A percentile compares a stretch with the other conserved stretches of the same genome.
Evolutionary conservation across 2,329 filamentous ascomycete species (phyloP).

Genomic region (Fusarium sp.): DNA sequence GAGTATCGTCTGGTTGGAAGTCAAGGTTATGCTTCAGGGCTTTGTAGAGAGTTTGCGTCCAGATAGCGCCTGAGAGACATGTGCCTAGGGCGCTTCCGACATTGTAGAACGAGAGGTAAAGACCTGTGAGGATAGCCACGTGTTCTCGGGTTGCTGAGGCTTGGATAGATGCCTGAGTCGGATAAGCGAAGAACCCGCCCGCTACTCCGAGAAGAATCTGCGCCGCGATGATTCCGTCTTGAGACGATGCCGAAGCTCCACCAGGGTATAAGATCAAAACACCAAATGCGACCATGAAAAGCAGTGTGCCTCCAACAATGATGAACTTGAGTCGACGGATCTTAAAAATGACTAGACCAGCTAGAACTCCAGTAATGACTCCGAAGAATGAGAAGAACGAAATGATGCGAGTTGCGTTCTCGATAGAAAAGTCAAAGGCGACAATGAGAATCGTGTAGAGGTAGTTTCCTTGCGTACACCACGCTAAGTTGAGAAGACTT

Average conservation of each 20-base stretch:
- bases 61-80: slow-evolving; percentile 53
- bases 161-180: slow-evolving; percentile 53
- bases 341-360: slow-evolving; percentile 61
- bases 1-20: slow-evolving; percentile 47
- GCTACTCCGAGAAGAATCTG: slow-evolving; percentile 67
- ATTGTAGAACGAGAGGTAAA: slow-evolving; percentile 54
- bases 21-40: slow-evolving; percentile 45
- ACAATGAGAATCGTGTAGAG: slow-evolving; percentile 68
- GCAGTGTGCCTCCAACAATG: slow-evolving; percentile 63
- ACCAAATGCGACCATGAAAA: slow-evolving; percentile 66
- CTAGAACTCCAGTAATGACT: slow-evolving; percentile 62
- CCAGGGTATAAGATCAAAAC: slow-evolving; percentile 65
- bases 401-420: slow-evolving; percentile 63
- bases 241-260: slow-evolving; percentile 50
- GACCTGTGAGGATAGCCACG: slow-evolving; percentile 50
- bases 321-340: slow-evolving; percentile 66
- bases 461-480: slow-evolving; percentile 68
- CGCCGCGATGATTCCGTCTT: slow-evolving; percentile 63
- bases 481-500: slow-evolving; percentile 59
- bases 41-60: slow-evolving; percentile 52
- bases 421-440: slow-evolving; percentile 64
- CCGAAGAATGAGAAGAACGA: slow-evolving; percentile 64
- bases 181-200: slow-evolving; percentile 64
- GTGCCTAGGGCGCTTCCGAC: slow-evolving; percentile 54
- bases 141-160: slow-evolving; percentile 50